Conservation (phyloP, 2,329 filamentous ascomycete genomes). For the Colletotrichum musae region DNA sequence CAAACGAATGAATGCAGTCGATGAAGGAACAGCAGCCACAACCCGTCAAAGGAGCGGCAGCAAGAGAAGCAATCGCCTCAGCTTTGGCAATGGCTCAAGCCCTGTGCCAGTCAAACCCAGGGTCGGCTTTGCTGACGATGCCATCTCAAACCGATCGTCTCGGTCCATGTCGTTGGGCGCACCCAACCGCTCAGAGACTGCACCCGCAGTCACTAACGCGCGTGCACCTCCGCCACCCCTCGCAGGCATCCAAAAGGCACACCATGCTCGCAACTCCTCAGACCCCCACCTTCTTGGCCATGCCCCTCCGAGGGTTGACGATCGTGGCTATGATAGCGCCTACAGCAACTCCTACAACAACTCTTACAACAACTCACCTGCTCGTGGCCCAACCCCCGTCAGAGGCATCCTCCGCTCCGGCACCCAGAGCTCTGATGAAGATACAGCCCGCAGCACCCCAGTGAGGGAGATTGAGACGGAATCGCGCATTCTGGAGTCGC, state of each 20-base stretch:
- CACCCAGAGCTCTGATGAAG: conserved; percentile 68
- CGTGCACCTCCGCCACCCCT: conserved; percentile 53
- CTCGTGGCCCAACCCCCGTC: conserved; percentile 53
- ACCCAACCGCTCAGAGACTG: conserved; percentile 63
- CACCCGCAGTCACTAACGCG: conserved; percentile 59
- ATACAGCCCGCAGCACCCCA: conserved; percentile 55
- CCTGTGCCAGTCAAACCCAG: conserved; percentile 54
- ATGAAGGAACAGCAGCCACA: conserved; percentile 49
- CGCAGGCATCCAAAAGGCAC: conserved; percentile 48
- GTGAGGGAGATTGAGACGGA: conserved; percentile 65
- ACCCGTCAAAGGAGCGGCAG: conserved; percentile 67
- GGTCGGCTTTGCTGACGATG: conserved; percentile 73
- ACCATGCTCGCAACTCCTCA: conserved; percentile 64
- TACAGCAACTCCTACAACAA: conserved; percentile 50
- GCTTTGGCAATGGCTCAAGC: conserved; percentile 59
- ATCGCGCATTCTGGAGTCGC: conserved; percentile 72
- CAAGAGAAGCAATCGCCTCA: conserved; percentile 70
- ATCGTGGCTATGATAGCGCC: conserved; percentile 45
- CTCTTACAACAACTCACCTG: conserved; percentile 51
- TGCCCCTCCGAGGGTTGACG: conserved; percentile 44
- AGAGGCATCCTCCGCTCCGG: conserved; percentile 51
- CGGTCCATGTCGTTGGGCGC: conserved; percentile 65
- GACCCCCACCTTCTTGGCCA: conserved; percentile 55
- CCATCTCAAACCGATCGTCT: conserved; percentile 63
- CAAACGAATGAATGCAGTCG: conserved; percentile 77